Conservation (phyloP, 768 basidiomycete genomes). For the Cystobasidium tubakii region DNA sequence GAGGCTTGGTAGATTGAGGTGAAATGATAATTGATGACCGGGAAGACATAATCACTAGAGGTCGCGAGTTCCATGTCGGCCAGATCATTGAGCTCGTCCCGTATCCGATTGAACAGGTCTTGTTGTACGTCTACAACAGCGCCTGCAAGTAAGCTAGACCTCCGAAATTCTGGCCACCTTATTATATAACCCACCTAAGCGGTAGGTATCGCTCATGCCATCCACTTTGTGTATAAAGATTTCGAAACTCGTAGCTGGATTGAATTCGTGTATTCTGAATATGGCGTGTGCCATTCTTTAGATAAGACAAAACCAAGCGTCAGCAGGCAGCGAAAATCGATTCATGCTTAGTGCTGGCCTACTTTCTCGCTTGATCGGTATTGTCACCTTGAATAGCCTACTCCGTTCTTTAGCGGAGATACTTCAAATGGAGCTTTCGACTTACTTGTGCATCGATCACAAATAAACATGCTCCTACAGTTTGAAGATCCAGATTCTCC, state of each 20-base stretch:
- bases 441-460: slow-evolving; percentile 89
- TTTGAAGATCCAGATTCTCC: slow-evolving; percentile 58
- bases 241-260: slow-evolving; percentile 72
- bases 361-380: slow-evolving; percentile 53
- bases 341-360: slow-evolving; percentile 50
- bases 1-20: slow-evolving; percentile 92
- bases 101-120: slow-evolving; percentile 78
- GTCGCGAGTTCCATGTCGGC: slow-evolving; percentile 23
- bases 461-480: slow-evolving; percentile 80
- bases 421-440: slow-evolving; percentile 18
- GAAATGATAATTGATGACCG: slow-evolving; percentile 69
- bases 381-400: slow-evolving; percentile 36
- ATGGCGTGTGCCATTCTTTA: slow-evolving; percentile 63
- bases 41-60: slow-evolving; percentile 42
- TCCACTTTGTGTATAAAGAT: slow-evolving; percentile 96
- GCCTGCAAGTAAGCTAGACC: slow-evolving; percentile 18
- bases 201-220: slow-evolving; percentile 77
- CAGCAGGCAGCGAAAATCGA: slow-evolving; percentile 39
- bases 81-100: slow-evolving; percentile 68
- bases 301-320: too few relatives aligned
- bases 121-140: slow-evolving; percentile 71
- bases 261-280: slow-evolving; percentile 56
- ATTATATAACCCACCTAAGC: slow-evolving; percentile 73
- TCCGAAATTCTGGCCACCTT: too few relatives aligned
- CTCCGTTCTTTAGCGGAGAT: neutral